Conservation (phyloP, 2,329 filamentous ascomycete species). For the Penicillium decumbens region DNA sequence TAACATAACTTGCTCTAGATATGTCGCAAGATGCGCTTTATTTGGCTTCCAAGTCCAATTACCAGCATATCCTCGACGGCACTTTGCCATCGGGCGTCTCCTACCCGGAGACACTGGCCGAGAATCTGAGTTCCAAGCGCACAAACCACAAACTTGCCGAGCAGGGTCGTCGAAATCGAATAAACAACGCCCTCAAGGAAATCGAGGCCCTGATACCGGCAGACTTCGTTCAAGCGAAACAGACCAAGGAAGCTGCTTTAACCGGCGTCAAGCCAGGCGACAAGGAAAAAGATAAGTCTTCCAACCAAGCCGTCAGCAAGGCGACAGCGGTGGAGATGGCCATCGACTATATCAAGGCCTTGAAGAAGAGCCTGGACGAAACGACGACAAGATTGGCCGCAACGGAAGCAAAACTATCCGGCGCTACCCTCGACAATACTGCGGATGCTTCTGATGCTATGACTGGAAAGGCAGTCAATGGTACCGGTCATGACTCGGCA, state of each 20-base stretch:
- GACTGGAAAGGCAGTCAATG: constrained; percentile 1
- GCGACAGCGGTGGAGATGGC: constrained; percentile 96
- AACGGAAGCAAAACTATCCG: constrained; percentile 51
- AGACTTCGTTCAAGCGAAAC: constrained; percentile 42
- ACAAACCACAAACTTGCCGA: constrained; percentile 98
- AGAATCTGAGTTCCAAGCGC: constrained; percentile 90
- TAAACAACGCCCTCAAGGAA: constrained; percentile 88
- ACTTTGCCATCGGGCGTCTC: constrained; percentile 84
- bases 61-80: constrained; percentile 93
- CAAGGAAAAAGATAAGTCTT: constrained; percentile 48
- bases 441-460: background rate
- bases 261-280: constrained; percentile 40
- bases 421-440: constrained; percentile 1
- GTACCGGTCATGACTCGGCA: constrained; percentile 1
- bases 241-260: constrained; percentile 35
- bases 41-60: constrained; percentile 91
- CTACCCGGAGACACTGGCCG: constrained; percentile 85
- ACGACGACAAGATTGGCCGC: constrained; percentile 60
- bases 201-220: constrained; percentile 81
- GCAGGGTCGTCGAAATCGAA: constrained; percentile 88
- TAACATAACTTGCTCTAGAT: constrained; percentile 24
- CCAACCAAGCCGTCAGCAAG: constrained; percentile 70
- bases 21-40: constrained; percentile 63
- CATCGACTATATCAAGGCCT: constrained; percentile 85
- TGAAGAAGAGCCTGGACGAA: constrained; percentile 68